Conservation (phyloP, 2,329 filamentous ascomycete species). For the Diaporthe citri region DNA sequence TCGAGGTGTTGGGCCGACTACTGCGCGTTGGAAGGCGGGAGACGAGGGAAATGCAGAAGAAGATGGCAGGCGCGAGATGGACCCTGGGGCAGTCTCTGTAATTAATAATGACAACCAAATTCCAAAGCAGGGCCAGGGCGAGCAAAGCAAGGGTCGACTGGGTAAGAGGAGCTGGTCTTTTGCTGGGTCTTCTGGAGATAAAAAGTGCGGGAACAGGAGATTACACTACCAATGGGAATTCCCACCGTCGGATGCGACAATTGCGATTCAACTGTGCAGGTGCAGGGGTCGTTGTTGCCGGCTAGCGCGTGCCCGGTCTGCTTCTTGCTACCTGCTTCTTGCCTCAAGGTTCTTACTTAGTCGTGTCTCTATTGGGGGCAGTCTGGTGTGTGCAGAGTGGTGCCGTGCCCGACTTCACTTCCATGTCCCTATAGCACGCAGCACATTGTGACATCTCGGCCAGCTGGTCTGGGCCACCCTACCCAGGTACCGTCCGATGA, state of each 20-base stretch:
- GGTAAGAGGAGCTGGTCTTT: slow-evolving; percentile 15
- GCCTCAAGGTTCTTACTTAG: slow-evolving; percentile 4
- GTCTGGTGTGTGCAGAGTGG: background rate
- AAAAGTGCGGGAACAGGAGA: slow-evolving; percentile 34
- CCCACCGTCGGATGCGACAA: slow-evolving; percentile 27
- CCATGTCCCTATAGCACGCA: background rate
- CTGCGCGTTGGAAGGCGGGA: background rate
- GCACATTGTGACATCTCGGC: background rate
- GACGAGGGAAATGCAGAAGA: slow-evolving; percentile 4
- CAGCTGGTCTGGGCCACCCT: background rate
- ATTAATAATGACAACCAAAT: slow-evolving; percentile 29
- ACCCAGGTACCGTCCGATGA: slow-evolving; percentile 6
- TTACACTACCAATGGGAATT: slow-evolving; percentile 35
- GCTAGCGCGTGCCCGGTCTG: slow-evolving; percentile 19
- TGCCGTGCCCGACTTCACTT: background rate
- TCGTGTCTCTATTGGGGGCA: slow-evolving; percentile 2
- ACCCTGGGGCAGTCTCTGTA: slow-evolving; percentile 27
- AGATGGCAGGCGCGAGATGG: background rate
- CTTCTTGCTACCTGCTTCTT: slow-evolving; percentile 4
- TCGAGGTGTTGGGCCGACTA: slow-evolving; percentile 2
- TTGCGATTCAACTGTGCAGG: slow-evolving; percentile 22
- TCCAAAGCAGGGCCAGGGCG: slow-evolving; percentile 18
- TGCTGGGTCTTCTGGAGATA: slow-evolving; percentile 34
- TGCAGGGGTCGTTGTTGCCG: slow-evolving; percentile 20
- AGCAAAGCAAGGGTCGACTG: background rate